A percentile compares a stretch with the other conserved stretches of the same genome.
These are phyloP conservation scores for Dactylonectria estremocensis DNA, from an alignment of 2,329 filamentous ascomycete species.

Conservation along the genomic window DNA sequence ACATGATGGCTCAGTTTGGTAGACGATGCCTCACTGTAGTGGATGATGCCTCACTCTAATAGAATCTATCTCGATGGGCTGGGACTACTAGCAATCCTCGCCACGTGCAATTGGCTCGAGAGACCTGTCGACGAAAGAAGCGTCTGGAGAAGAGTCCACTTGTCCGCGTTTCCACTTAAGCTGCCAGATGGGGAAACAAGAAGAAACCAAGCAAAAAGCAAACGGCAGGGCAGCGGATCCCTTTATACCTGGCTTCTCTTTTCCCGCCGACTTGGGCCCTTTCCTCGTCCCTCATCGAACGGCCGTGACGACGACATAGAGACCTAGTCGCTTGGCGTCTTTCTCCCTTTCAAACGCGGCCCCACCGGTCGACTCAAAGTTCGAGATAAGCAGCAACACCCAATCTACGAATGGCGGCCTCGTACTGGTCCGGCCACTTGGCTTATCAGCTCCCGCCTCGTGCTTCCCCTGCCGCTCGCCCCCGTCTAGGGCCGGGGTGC, in stretches of 20 bases:
- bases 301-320: neutral
- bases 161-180: slow-evolving; percentile 4
- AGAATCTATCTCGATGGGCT: neutral
- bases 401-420: slow-evolving; percentile 5
- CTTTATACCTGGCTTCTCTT: slow-evolving; percentile 7
- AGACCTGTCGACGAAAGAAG: neutral
- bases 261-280: neutral
- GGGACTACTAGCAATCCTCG: neutral
- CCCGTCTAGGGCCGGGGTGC: neutral
- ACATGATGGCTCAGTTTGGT: slow-evolving; percentile 2
- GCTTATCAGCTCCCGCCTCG: neutral
- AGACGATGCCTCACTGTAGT: neutral
- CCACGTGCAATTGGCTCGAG: neutral
- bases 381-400: slow-evolving; percentile 12
- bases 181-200: neutral
- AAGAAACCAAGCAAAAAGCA: neutral
- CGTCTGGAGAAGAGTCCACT: neutral
- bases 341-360: neutral
- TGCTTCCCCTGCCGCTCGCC: neutral
- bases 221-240: neutral
- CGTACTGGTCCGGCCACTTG: slow-evolving; percentile 5
- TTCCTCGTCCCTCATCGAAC: neutral
- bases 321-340: slow-evolving; percentile 17
- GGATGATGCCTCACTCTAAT: neutral
- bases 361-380: neutral